Percentiles rank a stretch among this genome's conserved stretches.
Conservation (phyloP, 441 rosid genomes). For the Melastoma candidum region DNA sequence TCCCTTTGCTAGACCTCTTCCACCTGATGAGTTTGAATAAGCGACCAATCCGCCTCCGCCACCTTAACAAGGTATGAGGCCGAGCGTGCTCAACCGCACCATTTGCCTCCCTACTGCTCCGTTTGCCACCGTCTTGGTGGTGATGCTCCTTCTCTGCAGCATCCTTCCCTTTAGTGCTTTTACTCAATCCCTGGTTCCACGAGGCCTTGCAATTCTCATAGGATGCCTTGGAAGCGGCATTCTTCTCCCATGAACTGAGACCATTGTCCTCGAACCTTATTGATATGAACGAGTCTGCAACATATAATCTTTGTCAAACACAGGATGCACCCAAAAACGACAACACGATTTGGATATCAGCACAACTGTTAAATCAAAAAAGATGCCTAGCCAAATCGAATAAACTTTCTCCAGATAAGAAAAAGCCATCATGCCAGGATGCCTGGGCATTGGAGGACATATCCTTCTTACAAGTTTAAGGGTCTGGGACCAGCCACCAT, state of each 20-base stretch:
- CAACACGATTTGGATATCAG: no score
- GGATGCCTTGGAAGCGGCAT: conserved; percentile 39
- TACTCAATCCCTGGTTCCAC: conserved; percentile 18
- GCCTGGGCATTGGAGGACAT: no score
- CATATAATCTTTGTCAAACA: no score
- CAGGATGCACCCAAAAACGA: no score
- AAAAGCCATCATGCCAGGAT: no score
- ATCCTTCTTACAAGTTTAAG: no score
- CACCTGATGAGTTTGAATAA: conserved; percentile 62
- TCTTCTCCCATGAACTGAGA: conserved; percentile 77
- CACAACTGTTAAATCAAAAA: no score
- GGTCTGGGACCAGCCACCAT: no score
- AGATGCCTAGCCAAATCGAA: no score
- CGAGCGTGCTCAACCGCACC: conserved; percentile 56
- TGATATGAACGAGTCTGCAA: conserved; percentile 81
- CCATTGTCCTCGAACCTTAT: conserved; percentile 86
- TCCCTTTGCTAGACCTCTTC: conserved; percentile 65
- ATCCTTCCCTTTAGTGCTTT: background rate
- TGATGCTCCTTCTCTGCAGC: background rate
- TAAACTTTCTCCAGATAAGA: no score
- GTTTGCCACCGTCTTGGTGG: conserved; percentile 12
- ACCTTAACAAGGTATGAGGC: conserved; percentile 54
- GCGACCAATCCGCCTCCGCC: conserved; percentile 82
- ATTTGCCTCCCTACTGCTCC: conserved; percentile 20
- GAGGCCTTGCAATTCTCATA: conserved; percentile 33